A percentile compares a stretch with the other conserved stretches of the same genome.
phyloP scores from a whole-genome alignment of 139 green algal species.

The Diplosphaera chodatii region DNA sequence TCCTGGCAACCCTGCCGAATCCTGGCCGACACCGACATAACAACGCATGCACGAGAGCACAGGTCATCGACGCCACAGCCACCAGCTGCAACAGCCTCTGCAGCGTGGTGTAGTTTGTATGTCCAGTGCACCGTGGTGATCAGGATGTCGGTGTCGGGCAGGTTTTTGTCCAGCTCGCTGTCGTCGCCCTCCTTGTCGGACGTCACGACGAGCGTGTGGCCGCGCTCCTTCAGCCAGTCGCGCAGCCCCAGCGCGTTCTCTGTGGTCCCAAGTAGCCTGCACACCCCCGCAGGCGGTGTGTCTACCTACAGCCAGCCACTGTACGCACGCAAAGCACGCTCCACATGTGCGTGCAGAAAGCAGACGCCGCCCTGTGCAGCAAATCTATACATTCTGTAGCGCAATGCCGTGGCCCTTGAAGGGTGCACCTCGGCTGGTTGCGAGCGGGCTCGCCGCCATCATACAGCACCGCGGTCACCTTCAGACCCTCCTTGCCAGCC shows the following conservation, averaged over 20 bases:
- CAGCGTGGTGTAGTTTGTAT: too few species aligned
- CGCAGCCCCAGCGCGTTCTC: constrained; percentile 19
- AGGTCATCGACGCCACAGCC: too few species aligned
- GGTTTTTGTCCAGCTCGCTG: constrained; percentile 14
- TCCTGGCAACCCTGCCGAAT: too few species aligned
- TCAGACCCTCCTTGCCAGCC: not conserved
- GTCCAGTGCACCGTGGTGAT: not conserved
- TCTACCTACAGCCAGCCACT: too few species aligned
- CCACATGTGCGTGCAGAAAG: too few species aligned
- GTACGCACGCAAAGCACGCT: too few species aligned
- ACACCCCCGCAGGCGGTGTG: too few species aligned
- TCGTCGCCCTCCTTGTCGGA: not conserved
- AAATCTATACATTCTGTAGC: too few species aligned
- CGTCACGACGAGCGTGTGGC: constrained; percentile 17
- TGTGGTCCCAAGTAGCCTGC: not conserved
- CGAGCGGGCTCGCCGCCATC: not conserved
- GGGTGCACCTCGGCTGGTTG: not conserved
- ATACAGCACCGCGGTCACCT: not conserved
- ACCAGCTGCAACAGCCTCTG: too few species aligned
- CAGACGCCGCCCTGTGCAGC: too few species aligned
- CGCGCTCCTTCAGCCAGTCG: constrained; percentile 13
- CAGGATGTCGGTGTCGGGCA: not conserved
- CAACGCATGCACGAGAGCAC: not conserved
- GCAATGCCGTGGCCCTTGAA: too few species aligned
- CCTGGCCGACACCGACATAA: too few species aligned